A percentile compares a stretch with the other conserved stretches of the same genome.
Conservation (phyloP, 1,139 yeast species). For the Yarrowia galli region DNA sequence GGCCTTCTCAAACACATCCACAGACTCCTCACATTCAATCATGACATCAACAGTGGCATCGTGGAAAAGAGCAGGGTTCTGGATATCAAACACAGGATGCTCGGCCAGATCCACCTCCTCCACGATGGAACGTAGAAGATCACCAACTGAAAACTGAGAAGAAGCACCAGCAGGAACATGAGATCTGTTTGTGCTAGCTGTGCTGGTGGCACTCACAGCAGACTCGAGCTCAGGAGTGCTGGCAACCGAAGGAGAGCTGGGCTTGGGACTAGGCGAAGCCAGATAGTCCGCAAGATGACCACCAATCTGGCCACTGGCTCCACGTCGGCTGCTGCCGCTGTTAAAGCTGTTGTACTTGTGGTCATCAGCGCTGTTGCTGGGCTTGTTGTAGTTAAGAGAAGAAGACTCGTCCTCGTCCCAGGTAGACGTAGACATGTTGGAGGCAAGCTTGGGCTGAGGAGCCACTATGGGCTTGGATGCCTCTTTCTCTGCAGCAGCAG, state of each 20-base stretch:
- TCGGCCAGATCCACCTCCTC: constrained; percentile 12
- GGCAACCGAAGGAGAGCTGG: constrained; percentile 14
- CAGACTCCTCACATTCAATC: constrained; percentile 5
- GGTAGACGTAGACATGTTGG: constrained; percentile 22
- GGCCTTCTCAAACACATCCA: constrained; percentile 7
- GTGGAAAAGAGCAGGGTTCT: constrained; percentile 12
- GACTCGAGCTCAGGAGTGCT: constrained; percentile 23
- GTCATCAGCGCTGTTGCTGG: constrained; percentile 3
- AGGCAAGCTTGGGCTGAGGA: constrained; percentile 24
- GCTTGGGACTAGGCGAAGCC: constrained; percentile 34
- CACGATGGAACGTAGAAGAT: constrained; percentile 15
- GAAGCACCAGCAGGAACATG: constrained; percentile 16
- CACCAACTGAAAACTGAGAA: constrained; percentile 9
- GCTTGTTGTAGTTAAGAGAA: constrained; percentile 10
- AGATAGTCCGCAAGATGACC: constrained; percentile 28
- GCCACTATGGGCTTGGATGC: constrained; percentile 8
- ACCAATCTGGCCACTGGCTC: constrained; percentile 24
- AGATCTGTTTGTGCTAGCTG: not conserved
- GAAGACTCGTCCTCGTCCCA: constrained; percentile 29
- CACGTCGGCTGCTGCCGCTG: constrained; percentile 13
- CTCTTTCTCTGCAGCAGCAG: not conserved
- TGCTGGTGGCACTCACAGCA: constrained; percentile 13
- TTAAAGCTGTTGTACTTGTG: constrained; percentile 18
- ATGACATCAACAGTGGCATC: constrained; percentile 8
- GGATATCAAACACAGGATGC: constrained; percentile 17